phyloP scores from a whole-genome alignment of 2,329 filamentous ascomycete genomes.

The Penicillium janthinellum region DNA sequence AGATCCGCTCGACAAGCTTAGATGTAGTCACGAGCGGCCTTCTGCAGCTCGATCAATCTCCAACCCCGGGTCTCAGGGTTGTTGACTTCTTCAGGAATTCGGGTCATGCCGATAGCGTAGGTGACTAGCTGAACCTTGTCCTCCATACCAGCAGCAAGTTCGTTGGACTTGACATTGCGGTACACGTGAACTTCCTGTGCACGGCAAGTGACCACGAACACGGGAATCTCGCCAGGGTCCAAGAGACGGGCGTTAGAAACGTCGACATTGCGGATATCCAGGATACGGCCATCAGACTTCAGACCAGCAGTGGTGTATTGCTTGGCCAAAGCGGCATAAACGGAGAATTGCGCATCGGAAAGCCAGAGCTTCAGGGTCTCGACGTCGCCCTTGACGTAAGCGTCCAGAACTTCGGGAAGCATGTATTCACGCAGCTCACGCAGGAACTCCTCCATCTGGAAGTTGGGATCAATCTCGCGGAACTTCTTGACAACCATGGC shows the following conservation, averaged over 20 bases:
- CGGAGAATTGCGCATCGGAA: constrained; percentile 91
- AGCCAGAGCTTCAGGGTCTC: constrained; percentile 93
- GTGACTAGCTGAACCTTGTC: constrained; percentile 98
- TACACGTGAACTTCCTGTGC: constrained; percentile 99
- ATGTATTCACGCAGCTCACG: constrained; percentile 98
- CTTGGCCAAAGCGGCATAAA: constrained; percentile 94
- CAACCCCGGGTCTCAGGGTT: constrained; percentile 96
- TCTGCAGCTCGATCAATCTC: constrained; percentile 97
- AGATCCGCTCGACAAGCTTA: constrained; percentile 43
- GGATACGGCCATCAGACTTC: constrained; percentile 90
- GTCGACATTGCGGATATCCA: constrained; percentile 94
- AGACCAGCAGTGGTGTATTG: constrained; percentile 93
- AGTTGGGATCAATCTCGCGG: constrained; percentile 89
- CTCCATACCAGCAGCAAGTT: constrained; percentile 96
- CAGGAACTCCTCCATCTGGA: constrained; percentile 93
- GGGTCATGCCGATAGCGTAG: constrained; percentile 94
- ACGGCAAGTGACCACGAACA: constrained; percentile 95
- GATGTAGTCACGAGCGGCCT: constrained; percentile 90
- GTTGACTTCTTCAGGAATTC: constrained; percentile 91
- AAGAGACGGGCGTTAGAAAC: constrained; percentile 54
- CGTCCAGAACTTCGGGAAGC: constrained; percentile 92
- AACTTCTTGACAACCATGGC: constrained; percentile 98
- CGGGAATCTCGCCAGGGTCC: constrained; percentile 63
- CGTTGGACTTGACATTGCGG: constrained; percentile 82
- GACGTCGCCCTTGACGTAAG: constrained; percentile 94